phyloP scores from a whole-genome alignment of 805 yeast genomes.

The Saccharomycopsis fermentans region DNA sequence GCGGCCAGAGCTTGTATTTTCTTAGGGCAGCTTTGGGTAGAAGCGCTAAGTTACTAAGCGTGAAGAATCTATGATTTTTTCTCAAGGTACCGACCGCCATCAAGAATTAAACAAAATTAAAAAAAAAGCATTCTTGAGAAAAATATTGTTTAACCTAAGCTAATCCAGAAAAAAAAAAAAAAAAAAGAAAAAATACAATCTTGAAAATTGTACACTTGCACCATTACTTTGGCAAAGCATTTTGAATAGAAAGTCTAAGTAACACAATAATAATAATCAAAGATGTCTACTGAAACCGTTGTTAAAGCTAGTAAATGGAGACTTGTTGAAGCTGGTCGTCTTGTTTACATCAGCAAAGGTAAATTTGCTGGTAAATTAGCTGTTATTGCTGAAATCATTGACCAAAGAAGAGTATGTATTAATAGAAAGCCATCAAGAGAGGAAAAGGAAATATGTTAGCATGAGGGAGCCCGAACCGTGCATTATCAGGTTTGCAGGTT shows the following conservation, averaged over 20 bases:
- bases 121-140: background rate
- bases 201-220: background rate
- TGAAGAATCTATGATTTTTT: too few relatives aligned
- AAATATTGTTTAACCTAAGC: background rate
- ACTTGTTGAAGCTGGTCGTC: conserved; percentile 98
- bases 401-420: conserved; percentile 91
- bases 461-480: too few relatives aligned
- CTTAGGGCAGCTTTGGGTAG: too few relatives aligned
- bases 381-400: conserved; percentile 95
- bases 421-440: background rate
- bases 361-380: conserved; percentile 74
- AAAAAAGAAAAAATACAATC: background rate
- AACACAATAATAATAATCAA: conserved; percentile 1
- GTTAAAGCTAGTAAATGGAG: conserved; percentile 98
- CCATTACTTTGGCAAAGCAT: background rate
- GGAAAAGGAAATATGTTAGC: background rate
- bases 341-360: conserved; percentile 84
- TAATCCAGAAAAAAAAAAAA: background rate
- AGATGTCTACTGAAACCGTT: conserved; percentile 58
- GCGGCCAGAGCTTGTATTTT: too few relatives aligned
- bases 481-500: too few relatives aligned
- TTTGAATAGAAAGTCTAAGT: background rate
- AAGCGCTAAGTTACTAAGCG: too few relatives aligned
- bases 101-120: too few relatives aligned
- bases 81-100: too few relatives aligned